These are phyloP conservation scores for Rhododendron simsii DNA, from an alignment of 148 eudicot genomes.

Conservation along the genomic window DNA sequence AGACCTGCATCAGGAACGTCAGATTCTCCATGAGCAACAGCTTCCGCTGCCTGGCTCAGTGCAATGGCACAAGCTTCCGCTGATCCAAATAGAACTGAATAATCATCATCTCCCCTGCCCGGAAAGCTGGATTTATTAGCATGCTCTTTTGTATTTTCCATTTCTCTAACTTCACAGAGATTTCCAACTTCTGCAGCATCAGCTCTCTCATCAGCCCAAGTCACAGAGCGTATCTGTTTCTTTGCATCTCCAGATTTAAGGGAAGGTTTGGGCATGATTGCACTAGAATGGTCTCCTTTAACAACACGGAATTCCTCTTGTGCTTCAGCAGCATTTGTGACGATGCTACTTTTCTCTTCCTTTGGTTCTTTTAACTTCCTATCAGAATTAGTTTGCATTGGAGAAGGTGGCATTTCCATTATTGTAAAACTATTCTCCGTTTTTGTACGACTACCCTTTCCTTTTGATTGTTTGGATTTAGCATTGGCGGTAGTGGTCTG, in stretches of 20 bases:
- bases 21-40: constrained; percentile 62
- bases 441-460: constrained; percentile 20
- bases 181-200: constrained; percentile 28
- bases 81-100: constrained; percentile 51
- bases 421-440: constrained; percentile 14
- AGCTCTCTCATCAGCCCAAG: constrained; percentile 79
- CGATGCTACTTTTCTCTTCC: constrained; percentile 5
- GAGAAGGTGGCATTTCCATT: constrained; percentile 20
- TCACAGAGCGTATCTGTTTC: constrained; percentile 54
- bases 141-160: constrained; percentile 22
- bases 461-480: constrained; percentile 25
- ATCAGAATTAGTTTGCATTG: constrained; percentile 10
- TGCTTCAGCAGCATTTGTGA: background rate
- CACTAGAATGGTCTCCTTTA: constrained; percentile 25
- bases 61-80: constrained; percentile 88
- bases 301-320: background rate
- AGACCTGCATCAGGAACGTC: constrained; percentile 70
- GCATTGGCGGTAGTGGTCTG: constrained; percentile 18
- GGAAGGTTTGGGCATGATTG: constrained; percentile 39
- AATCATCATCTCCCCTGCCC: constrained; percentile 25
- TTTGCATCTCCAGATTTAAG: constrained; percentile 47
- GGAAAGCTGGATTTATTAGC: constrained; percentile 9
- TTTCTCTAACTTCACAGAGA: constrained; percentile 46
- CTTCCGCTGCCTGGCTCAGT: constrained; percentile 78
- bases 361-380: constrained; percentile 12